A percentile compares a stretch with the other conserved stretches of the same genome.
phyloP scores from a whole-genome alignment of 2,329 filamentous ascomycete species.

The Apiospora rasikravindrae region DNA sequence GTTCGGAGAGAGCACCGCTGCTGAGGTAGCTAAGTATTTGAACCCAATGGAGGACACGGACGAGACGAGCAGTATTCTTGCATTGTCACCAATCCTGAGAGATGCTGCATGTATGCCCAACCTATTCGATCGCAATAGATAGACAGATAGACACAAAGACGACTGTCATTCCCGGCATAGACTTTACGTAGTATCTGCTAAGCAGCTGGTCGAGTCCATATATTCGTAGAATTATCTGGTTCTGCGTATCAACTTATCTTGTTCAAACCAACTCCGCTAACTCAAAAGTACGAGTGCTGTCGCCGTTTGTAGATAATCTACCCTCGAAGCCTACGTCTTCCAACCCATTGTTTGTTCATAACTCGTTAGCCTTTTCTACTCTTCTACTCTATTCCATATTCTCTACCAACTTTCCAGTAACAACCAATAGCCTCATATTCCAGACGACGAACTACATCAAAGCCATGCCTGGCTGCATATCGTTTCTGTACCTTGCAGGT shows the following conservation, averaged over 20 bases:
- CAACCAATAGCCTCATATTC: too few relatives aligned
- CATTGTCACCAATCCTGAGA: neutral
- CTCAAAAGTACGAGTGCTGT: neutral
- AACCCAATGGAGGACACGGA: neutral
- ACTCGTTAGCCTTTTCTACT: too few relatives aligned
- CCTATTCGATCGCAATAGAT: neutral
- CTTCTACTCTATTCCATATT: too few relatives aligned
- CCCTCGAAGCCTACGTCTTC: neutral
- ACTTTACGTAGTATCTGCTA: neutral
- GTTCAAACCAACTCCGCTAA: too few relatives aligned
- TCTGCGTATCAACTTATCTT: neutral
- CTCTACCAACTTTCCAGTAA: too few relatives aligned
- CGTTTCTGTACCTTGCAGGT: neutral
- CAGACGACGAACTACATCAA: neutral
- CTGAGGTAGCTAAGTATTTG: slow-evolving; percentile 19
- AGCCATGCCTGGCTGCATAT: neutral
- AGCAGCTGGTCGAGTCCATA: neutral
- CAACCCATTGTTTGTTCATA: too few relatives aligned
- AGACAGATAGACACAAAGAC: neutral
- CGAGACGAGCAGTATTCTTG: neutral
- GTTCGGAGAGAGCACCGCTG: slow-evolving; percentile 40
- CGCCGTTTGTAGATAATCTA: neutral
- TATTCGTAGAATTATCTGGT: neutral
- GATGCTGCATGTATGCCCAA: neutral
- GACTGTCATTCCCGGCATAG: neutral